phyloP scores from a whole-genome alignment of 2,329 filamentous ascomycete species.

The Rhexocercosporidium sp. region DNA sequence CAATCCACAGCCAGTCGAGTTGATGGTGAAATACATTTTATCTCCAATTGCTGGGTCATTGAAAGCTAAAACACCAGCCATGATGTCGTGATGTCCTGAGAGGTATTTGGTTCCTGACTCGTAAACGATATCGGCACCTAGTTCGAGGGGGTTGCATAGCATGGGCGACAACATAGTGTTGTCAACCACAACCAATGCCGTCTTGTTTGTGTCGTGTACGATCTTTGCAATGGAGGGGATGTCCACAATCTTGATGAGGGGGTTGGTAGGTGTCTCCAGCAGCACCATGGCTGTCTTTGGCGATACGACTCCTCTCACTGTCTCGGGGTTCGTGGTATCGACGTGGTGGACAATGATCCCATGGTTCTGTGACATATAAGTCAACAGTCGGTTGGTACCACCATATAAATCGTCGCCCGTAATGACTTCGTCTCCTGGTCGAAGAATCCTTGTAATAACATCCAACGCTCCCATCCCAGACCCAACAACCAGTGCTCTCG shows the following conservation, averaged over 20 bases:
- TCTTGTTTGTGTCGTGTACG: conserved; percentile 77
- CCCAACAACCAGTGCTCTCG: conserved; percentile 87
- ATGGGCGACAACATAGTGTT: conserved; percentile 99
- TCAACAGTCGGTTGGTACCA: conserved; percentile 90
- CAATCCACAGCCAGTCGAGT: conserved; percentile 91
- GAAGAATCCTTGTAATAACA: conserved; percentile 89
- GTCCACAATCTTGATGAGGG: conserved; percentile 97
- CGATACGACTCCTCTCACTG: conserved; percentile 70
- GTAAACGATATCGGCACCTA: conserved; percentile 95
- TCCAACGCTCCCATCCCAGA: conserved; percentile 98
- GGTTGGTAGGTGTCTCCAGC: conserved; percentile 95
- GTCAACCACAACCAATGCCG: conserved; percentile 87
- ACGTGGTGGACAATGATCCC: conserved; percentile 96
- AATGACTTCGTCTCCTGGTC: conserved; percentile 94
- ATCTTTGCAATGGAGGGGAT: conserved; percentile 78
- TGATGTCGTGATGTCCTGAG: conserved; percentile 97
- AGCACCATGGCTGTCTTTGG: conserved; percentile 93
- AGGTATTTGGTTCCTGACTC: conserved; percentile 98
- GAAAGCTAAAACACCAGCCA: conserved; percentile 95
- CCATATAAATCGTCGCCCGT: conserved; percentile 97
- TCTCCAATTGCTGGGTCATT: conserved; percentile 84
- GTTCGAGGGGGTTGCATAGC: conserved; percentile 89
- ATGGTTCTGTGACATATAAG: conserved; percentile 86
- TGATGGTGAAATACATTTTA: conserved; percentile 95
- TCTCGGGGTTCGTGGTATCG: conserved; percentile 82